Evolutionary conservation across 768 basidiomycete genomes (phyloP).

Genomic region (Tremella fuciformis): DNA sequence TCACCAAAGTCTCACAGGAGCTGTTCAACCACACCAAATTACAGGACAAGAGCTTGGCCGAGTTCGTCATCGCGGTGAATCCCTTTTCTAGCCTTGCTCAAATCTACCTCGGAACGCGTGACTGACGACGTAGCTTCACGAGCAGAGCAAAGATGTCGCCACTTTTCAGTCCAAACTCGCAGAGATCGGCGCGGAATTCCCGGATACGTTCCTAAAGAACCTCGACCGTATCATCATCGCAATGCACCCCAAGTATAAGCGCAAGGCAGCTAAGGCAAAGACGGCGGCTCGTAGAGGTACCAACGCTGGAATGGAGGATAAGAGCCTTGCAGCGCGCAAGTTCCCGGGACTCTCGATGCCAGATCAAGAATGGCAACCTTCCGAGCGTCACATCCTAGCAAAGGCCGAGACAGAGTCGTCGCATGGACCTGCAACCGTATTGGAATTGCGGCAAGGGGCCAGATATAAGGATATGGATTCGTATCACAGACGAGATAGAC

Average conservation of each 20-base stretch:
- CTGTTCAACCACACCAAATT: conserved; percentile 74
- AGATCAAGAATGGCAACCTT: conserved; percentile 65
- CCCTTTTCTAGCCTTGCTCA: neutral
- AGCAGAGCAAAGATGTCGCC: conserved; percentile 69
- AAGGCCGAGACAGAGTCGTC: neutral
- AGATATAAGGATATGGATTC: conserved; percentile 82
- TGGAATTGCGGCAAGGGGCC: conserved; percentile 61
- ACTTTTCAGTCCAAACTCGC: conserved; percentile 79
- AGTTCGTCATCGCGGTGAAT: conserved; percentile 74
- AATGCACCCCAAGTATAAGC: conserved; percentile 95
- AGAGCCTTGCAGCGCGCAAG: conserved; percentile 70
- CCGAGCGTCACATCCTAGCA: conserved; percentile 48
- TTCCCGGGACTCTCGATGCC: conserved; percentile 86
- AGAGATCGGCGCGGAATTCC: conserved; percentile 75
- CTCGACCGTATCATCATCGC: conserved; percentile 90
- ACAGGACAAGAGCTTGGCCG: conserved; percentile 88
- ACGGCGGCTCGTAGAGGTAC: conserved; percentile 24
- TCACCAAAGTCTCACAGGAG: conserved; percentile 88
- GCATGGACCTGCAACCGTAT: neutral
- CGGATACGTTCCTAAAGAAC: conserved; percentile 84
- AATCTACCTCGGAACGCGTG: neutral
- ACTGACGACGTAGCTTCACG: conserved; percentile 61
- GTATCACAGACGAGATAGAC: conserved; percentile 62
- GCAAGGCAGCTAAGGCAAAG: conserved; percentile 57
- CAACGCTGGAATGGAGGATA: conserved; percentile 58